A percentile compares a stretch with the other conserved stretches of the same genome.
phyloP scores from a whole-genome alignment of 345 rosid species.

The Lepidium aucheri region DNA sequence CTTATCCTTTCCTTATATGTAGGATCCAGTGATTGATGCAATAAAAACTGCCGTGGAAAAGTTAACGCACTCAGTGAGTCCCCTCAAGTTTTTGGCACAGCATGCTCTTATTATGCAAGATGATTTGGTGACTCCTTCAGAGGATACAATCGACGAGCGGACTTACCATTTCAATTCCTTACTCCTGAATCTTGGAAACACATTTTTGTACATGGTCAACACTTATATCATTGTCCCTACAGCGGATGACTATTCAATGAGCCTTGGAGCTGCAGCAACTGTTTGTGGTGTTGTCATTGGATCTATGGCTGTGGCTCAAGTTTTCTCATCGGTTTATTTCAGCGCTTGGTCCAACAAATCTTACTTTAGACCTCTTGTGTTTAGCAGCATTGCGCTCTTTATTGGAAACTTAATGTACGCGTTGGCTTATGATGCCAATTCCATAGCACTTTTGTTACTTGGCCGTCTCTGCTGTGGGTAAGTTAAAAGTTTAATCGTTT shows the following conservation, averaged over 20 bases:
- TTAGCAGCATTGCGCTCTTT: constrained; percentile 80
- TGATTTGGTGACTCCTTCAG: constrained; percentile 71
- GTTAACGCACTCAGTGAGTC: constrained; percentile 72
- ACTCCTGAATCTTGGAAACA: constrained; percentile 70
- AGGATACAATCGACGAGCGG: constrained; percentile 60
- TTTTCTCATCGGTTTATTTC: constrained; percentile 93
- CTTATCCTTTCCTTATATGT: not conserved
- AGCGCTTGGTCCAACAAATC: constrained; percentile 98
- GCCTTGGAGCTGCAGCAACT: constrained; percentile 98
- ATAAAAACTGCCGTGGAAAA: constrained; percentile 85
- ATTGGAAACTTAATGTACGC: constrained; percentile 86
- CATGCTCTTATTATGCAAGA: constrained; percentile 98
- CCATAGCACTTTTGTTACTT: constrained; percentile 57
- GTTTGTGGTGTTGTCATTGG: constrained; percentile 98
- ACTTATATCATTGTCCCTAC: constrained; percentile 93
- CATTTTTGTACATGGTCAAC: constrained; percentile 94
- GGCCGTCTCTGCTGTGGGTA: constrained; percentile 99
- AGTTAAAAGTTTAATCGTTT: constrained; percentile 16
- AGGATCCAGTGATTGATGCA: constrained; percentile 86
- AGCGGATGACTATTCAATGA: constrained; percentile 85
- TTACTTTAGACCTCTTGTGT: constrained; percentile 90
- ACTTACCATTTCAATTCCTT: constrained; percentile 85
- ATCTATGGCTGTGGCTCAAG: constrained; percentile 98
- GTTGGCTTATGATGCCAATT: constrained; percentile 77
- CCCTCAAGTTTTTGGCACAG: constrained; percentile 81